Conservation (phyloP, 140 eudicot species). For the Stevia rebaudiana region DNA sequence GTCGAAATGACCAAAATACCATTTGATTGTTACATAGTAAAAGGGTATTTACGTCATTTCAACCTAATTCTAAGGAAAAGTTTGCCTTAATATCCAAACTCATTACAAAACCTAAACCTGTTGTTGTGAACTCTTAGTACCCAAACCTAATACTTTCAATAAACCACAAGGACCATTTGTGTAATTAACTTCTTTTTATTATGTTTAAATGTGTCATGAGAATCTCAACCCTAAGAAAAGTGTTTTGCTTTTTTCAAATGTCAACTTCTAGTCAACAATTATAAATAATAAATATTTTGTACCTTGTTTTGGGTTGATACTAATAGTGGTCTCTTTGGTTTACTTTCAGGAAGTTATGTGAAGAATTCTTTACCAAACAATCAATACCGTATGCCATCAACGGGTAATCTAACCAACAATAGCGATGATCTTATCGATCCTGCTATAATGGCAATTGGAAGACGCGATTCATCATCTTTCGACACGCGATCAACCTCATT, state of each 20-base stretch:
- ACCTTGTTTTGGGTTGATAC: background rate
- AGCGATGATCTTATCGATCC: slow-evolving; percentile 45
- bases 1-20: no score
- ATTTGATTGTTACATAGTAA: no score
- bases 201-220: background rate
- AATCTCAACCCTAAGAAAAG: background rate
- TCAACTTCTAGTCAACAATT: background rate
- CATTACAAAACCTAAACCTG: no score
- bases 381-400: slow-evolving; percentile 36
- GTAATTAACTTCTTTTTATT: background rate
- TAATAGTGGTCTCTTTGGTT: background rate
- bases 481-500: slow-evolving; percentile 2
- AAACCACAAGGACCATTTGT: no score
- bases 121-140: no score
- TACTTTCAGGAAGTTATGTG: slow-evolving; percentile 44
- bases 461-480: no score
- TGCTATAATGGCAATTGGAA: background rate
- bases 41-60: no score
- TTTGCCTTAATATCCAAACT: no score
- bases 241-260: background rate
- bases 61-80: no score
- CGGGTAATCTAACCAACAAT: slow-evolving; percentile 31
- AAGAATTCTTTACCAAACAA: slow-evolving; percentile 28
- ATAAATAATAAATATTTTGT: background rate
- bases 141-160: no score